A percentile compares a stretch with the other conserved stretches of the same genome.
Conservation (phyloP, 495 filamentous ascomycete genomes). For the Choiromyces venosus region DNA sequence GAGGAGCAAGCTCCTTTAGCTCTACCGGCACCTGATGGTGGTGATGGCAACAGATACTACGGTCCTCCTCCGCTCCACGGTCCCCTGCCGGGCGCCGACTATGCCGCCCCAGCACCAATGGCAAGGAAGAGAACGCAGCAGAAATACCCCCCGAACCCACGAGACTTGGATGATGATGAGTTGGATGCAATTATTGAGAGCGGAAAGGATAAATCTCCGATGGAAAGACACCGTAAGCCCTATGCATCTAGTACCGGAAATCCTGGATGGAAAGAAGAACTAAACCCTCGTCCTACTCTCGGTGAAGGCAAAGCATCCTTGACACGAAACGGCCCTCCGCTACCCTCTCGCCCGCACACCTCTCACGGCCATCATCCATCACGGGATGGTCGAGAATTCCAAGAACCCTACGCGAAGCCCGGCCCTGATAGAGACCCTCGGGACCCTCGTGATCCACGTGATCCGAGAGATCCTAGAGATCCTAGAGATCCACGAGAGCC, state of each 20-base stretch:
- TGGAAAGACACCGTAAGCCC: conserved; percentile 18
- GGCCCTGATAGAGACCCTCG: neutral
- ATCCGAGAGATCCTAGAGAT: neutral
- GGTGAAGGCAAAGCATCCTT: conserved; percentile 30
- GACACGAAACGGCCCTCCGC: conserved; percentile 16
- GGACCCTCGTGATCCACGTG: neutral
- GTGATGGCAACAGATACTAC: conserved; percentile 20
- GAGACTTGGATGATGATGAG: conserved; percentile 16
- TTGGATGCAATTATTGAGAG: conserved; percentile 17
- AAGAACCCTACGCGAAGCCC: conserved; percentile 9
- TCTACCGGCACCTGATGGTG: conserved; percentile 26
- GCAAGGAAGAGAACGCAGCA: neutral
- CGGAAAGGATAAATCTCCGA: conserved; percentile 17
- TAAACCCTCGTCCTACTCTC: conserved; percentile 35
- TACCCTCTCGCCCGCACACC: conserved; percentile 29
- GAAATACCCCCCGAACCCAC: conserved; percentile 7
- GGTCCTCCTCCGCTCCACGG: conserved; percentile 27
- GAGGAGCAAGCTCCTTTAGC: conserved; percentile 34
- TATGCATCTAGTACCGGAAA: conserved; percentile 16
- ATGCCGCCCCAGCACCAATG: conserved; percentile 13
- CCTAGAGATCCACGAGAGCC: neutral
- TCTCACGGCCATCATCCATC: conserved; percentile 31
- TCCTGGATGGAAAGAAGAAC: conserved; percentile 27
- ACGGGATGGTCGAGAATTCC: conserved; percentile 10
- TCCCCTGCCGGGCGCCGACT: conserved; percentile 9